Evolutionary conservation across 1,284 basidiomycete genomes (phyloP), one percentile per base, ranked within the genome.

Genomic region (Ustilago crameri): DNA sequence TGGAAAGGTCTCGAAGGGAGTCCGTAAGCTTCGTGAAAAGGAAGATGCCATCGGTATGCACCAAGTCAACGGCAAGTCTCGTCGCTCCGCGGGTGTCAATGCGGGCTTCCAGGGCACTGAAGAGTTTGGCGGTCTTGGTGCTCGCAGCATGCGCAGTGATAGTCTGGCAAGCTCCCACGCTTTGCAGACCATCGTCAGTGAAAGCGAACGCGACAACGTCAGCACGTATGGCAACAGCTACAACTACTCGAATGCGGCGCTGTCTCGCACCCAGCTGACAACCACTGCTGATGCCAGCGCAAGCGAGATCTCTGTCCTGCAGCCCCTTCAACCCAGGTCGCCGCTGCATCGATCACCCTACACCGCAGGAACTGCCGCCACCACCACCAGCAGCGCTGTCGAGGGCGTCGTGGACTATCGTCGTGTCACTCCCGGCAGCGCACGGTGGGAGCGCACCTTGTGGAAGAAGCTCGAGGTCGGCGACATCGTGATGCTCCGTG

Each of bases 391-490:
- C n/a, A n/a, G 38, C 24, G 22, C 26, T 18, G 57, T 65, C 22
- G 59, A 78, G 23, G 75, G 75, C 22, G 76, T 80, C 17, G 75
- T 96, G 18, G 91, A 96, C 83, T 93, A 90, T 87, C 85, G 85
- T 45, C 88, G 88, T 51, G 88, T 88, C 30, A 86, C 87, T 1
- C 85, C 87, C 0, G 93, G 93, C 0, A 88, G 90, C 0, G 90
- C 92, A 0, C 87, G 88, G 26, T 98, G 95, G 95, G 95, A 97
- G 82, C 87, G 94, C 58, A 98, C 95, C 3, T 86, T 98, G 1
- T 98, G 95, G 95, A 98, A 98, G 87, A 97, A 98, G 86, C 87
- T 98, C 47, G 93, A 96, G 83, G 95, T 97, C 5, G 95, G 95
- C n/a, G 95, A 98, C 82, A 85, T 98, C 23, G 92, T 98, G 23